These are phyloP conservation scores for Calonectria hongkongensis DNA, from an alignment of 2,329 filamentous ascomycete species.

Conservation along the genomic window DNA sequence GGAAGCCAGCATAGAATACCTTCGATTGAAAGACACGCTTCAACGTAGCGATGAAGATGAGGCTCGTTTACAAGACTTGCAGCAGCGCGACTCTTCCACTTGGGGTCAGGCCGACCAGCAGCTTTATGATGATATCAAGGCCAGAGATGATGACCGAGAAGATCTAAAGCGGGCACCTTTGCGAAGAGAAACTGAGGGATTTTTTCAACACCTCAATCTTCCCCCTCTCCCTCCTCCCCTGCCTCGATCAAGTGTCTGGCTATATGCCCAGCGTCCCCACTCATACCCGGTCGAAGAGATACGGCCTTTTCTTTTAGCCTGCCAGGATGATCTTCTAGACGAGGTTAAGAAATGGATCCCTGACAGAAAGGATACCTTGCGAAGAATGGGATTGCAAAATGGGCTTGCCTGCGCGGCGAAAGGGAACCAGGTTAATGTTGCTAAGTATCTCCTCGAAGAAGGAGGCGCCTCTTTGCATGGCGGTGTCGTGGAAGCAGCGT, in stretches of 20 bases:
- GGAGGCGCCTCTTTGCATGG: background rate
- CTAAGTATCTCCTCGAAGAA: background rate
- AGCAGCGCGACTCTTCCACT: background rate
- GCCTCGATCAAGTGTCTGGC: background rate
- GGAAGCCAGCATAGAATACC: background rate
- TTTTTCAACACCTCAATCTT: background rate
- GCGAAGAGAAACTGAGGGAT: background rate
- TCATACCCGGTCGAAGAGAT: background rate
- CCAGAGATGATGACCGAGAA: background rate
- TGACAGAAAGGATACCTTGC: background rate
- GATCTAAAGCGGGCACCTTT: background rate
- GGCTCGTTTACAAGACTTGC: background rate
- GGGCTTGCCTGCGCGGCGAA: background rate
- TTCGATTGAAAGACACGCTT: background rate
- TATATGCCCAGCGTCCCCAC: background rate
- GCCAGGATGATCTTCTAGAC: background rate
- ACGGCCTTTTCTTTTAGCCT: background rate
- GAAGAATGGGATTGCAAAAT: background rate
- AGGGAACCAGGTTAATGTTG: background rate
- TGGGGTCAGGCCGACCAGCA: background rate
- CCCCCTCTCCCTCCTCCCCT: background rate
- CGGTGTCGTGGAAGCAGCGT: background rate
- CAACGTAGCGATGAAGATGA: background rate
- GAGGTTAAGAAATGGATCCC: background rate
- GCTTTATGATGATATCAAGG: background rate